Conservation (phyloP, 768 basidiomycete species). For the Naganishia kalamii region DNA sequence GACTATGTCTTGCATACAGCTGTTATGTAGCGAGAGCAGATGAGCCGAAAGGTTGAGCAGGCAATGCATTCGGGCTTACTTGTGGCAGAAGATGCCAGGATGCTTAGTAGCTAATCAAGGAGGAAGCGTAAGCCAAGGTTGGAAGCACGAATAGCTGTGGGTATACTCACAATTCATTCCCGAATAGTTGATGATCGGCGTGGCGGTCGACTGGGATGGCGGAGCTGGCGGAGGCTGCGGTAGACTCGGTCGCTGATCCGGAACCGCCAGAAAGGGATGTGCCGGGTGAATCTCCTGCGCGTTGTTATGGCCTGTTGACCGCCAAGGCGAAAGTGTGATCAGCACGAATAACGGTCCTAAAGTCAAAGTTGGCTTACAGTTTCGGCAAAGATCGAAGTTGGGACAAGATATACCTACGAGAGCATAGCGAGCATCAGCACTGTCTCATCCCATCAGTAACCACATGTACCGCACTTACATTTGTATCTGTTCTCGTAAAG, state of each 20-base stretch:
- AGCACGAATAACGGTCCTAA: not conserved
- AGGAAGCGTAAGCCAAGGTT: not conserved
- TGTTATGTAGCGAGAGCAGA: slow-evolving; percentile 40
- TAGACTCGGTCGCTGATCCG: slow-evolving; percentile 51
- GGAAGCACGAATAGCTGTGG: not conserved
- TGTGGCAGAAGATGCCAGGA: slow-evolving; percentile 73
- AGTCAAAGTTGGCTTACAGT: slow-evolving; percentile 51
- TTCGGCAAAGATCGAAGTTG: slow-evolving; percentile 72
- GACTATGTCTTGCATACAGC: slow-evolving; percentile 81
- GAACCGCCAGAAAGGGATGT: slow-evolving; percentile 75
- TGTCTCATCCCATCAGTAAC: too few relatives aligned
- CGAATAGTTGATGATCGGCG: not conserved
- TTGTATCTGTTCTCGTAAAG: slow-evolving; percentile 68
- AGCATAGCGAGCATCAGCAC: not conserved
- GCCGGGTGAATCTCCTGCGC: slow-evolving; percentile 87
- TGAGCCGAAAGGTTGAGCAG: not conserved
- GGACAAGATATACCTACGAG: slow-evolving; percentile 57
- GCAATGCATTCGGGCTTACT: slow-evolving; percentile 54
- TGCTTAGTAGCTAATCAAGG: slow-evolving; percentile 62
- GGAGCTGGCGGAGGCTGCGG: not conserved
- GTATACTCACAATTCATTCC: not conserved
- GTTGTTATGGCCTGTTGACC: slow-evolving; percentile 54
- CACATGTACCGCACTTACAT: too few relatives aligned
- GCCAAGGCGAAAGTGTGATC: not conserved
- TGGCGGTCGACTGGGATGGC: too few relatives aligned